Conservation (phyloP, 2,329 filamentous ascomycete genomes). For the Cryphonectria radicalis region DNA sequence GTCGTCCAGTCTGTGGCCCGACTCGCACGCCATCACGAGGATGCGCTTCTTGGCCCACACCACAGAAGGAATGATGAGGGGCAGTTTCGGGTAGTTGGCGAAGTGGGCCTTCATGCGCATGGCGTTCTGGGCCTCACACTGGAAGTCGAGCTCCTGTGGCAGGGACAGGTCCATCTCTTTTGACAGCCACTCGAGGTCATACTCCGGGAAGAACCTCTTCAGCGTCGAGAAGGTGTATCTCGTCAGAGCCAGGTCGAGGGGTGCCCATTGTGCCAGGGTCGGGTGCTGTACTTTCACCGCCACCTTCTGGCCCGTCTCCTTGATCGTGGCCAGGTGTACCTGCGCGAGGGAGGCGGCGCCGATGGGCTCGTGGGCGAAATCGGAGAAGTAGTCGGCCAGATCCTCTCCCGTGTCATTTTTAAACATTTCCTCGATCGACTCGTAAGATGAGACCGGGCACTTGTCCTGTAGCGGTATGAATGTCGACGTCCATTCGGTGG, state of each 20-base stretch:
- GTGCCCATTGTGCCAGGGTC: slow-evolving; percentile 84
- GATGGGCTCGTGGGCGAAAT: slow-evolving; percentile 80
- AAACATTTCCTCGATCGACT: slow-evolving; percentile 88
- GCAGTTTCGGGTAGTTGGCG: slow-evolving; percentile 70
- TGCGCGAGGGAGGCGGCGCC: slow-evolving; percentile 94
- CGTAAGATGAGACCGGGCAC: slow-evolving; percentile 88
- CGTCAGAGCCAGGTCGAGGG: slow-evolving; percentile 84
- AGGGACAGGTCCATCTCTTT: slow-evolving; percentile 90
- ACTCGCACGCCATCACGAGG: slow-evolving; percentile 92
- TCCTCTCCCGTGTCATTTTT: slow-evolving; percentile 77
- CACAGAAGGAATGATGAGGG: slow-evolving; percentile 86
- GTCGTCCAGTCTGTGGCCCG: slow-evolving; percentile 86
- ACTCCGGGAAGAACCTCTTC: slow-evolving; percentile 94
- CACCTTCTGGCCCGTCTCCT: slow-evolving; percentile 81
- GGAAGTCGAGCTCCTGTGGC: slow-evolving; percentile 90
- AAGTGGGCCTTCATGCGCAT: slow-evolving; percentile 81
- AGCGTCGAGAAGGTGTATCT: slow-evolving; percentile 86
- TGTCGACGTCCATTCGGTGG: slow-evolving; percentile 89
- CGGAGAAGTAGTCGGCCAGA: slow-evolving; percentile 82
- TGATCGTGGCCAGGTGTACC: slow-evolving; percentile 88
- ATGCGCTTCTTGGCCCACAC: slow-evolving; percentile 89
- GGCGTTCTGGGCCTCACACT: slow-evolving; percentile 84
- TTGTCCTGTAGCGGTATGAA: slow-evolving; percentile 96
- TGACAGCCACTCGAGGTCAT: slow-evolving; percentile 95
- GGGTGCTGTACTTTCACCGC: slow-evolving; percentile 98